Evolutionary conservation across 805 yeast genomes (phyloP).

Genomic region (Ogataea pini): DNA sequence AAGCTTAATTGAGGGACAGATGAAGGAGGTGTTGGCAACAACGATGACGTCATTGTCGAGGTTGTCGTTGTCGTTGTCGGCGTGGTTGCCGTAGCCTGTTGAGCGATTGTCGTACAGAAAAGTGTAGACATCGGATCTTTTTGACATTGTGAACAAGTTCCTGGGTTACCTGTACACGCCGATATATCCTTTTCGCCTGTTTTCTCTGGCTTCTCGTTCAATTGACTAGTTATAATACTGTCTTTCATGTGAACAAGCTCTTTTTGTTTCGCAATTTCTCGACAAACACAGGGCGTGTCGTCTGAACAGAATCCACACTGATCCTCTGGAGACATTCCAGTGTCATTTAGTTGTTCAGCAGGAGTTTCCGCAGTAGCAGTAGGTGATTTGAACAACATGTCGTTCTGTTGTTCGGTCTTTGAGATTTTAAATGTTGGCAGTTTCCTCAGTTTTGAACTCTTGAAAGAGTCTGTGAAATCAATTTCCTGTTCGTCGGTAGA

Average conservation of each 20-base stretch:
- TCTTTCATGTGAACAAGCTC: constrained; percentile 27
- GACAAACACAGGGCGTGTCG: constrained; percentile 88
- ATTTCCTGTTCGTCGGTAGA: constrained; percentile 38
- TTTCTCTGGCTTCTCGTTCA: constrained; percentile 14
- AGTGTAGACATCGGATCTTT: constrained; percentile 83
- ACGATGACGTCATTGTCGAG: constrained; percentile 9
- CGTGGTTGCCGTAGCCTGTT: constrained; percentile 11
- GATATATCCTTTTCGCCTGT: constrained; percentile 24
- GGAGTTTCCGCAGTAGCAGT: constrained; percentile 20
- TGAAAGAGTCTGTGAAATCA: constrained; percentile 56
- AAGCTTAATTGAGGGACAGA: constrained; percentile 18
- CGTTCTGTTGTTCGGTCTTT: constrained; percentile 22
- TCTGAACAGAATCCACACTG: constrained; percentile 94
- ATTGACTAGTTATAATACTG: constrained; percentile 21
- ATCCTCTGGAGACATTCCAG: constrained; percentile 48
- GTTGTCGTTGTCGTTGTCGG: constrained; percentile 2
- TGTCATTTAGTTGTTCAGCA: constrained; percentile 37
- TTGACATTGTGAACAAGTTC: constrained; percentile 82
- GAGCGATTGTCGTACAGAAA: constrained; percentile 83
- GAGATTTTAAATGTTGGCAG: constrained; percentile 28
- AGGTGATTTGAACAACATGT: constrained; percentile 28
- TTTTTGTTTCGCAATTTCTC: constrained; percentile 65
- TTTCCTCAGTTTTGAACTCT: constrained; percentile 30
- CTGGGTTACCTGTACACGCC: constrained; percentile 85
- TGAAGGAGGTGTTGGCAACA: constrained; percentile 22